Conservation (phyloP, 2,329 filamentous ascomycete genomes). For the Phaeosphaeria sp. region DNA sequence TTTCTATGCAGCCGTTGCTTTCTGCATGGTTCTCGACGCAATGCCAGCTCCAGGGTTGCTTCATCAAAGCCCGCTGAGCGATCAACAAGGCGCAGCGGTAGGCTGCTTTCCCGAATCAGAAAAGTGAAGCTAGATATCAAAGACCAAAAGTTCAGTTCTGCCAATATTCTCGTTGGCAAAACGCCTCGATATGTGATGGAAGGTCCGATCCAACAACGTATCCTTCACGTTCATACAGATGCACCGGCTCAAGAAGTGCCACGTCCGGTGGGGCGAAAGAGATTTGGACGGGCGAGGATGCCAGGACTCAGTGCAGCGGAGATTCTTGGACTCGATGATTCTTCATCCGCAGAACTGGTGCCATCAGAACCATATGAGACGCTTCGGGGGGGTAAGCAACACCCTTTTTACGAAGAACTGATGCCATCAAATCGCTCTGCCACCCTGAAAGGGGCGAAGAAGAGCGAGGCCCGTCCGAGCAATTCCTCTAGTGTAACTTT, state of each 20-base stretch:
- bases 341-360: constrained; percentile 9
- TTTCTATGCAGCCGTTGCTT: constrained; percentile 32
- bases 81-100: neutral
- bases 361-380: constrained; percentile 11
- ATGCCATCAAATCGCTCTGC: no score
- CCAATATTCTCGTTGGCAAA: neutral
- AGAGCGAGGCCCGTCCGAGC: neutral
- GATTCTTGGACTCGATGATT: neutral
- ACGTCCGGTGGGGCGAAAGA: constrained; percentile 1
- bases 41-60: neutral
- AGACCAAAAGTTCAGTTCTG: neutral
- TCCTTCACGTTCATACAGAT: neutral
- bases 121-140: neutral
- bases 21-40: constrained; percentile 7
- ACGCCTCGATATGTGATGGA: neutral
- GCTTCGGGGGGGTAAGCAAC: no score
- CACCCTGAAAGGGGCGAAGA: neutral
- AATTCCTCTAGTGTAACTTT: neutral
- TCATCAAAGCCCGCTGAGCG: neutral
- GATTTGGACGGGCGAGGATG: neutral
- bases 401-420: no score
- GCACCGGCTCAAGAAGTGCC: neutral
- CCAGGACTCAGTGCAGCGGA: neutral
- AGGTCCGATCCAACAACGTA: neutral
- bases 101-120: neutral